Base-by-base conservation (phyloP, 2,329 filamentous ascomycete species). In the Nothophaeocryptopus gaeumannii region DNA sequence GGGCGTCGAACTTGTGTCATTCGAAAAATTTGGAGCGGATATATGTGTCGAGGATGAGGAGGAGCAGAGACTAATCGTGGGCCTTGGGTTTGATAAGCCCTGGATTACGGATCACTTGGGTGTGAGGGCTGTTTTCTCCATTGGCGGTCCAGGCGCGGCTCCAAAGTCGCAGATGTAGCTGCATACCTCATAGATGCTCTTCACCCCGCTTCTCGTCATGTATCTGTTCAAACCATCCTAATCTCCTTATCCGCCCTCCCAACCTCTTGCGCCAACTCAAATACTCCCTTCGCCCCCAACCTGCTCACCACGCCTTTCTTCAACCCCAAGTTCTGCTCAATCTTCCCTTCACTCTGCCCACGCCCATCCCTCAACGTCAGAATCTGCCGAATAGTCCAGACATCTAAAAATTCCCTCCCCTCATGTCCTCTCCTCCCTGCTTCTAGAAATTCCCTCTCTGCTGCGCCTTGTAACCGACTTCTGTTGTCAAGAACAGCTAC, bases 101-200 rank as follows among this genome's bases (percentile, higher is more conserved):
- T 80, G 74, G 74, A 71, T 78, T 14, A 78, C 75, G 11, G 77
- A 79, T 65, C 76, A 79, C 63, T 67, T 74, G 30, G 74, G 74
- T 1, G 63, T 78, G 12, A 70, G 66, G 63, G 73, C 54, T 20
- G 54, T 58, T 1, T 60, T 64, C 38, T 26, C 20, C 20, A 26
- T 26, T 7, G 4, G 4, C 20, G 4, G 4, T 26, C 7, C 20
- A 4, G 20, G 20, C 20, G 7, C 3, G 3, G 20, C 20, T 26
- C 20, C 20, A 26, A 26, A 26, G 20, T 26, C 20, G 20, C 20
- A 26, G 20, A 26, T 26, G 7, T 26, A 26, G 20, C 7, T 26
- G 4, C 20, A 3, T 26, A 4, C 20, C n/a, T n/a, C n/a, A n/a
- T n/a, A n/a, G n/a, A n/a, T n/a, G n/a, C n/a, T n/a, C n/a, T n/a